Evolutionary conservation across 192 early-diverging fungal genomes (phyloP).

Genomic region (Obelidium mucronatum): DNA sequence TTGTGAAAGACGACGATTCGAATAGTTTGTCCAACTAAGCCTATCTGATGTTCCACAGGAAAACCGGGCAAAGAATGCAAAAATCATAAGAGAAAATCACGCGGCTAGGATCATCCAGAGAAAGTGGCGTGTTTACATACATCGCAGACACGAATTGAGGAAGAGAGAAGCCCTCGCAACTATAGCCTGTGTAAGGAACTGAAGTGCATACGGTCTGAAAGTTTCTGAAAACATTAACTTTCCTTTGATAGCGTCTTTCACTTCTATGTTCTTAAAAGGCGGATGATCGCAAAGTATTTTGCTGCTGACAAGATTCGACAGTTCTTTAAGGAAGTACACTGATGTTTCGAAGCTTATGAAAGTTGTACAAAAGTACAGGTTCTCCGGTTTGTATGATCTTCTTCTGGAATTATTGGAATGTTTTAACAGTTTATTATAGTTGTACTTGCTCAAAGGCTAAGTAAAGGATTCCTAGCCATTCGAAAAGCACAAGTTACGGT

Average conservation of each 20-base stretch:
- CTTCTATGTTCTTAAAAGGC: slow-evolving; percentile 44
- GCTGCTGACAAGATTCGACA: slow-evolving; percentile 54
- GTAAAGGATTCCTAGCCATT: slow-evolving; percentile 34
- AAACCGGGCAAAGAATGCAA: slow-evolving; percentile 6
- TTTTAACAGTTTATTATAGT: slow-evolving; percentile 47
- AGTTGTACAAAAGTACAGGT: slow-evolving; percentile 66
- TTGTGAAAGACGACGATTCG: neutral
- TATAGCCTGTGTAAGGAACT: slow-evolving; percentile 47
- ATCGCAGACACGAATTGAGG: slow-evolving; percentile 26
- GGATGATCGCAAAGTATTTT: slow-evolving; percentile 40
- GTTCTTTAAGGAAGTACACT: slow-evolving; percentile 64
- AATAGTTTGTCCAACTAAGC: neutral
- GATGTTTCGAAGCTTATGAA: slow-evolving; percentile 66
- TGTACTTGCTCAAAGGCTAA: slow-evolving; percentile 52
- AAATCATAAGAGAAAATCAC: slow-evolving; percentile 21
- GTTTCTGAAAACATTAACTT: slow-evolving; percentile 17
- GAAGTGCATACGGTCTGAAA: slow-evolving; percentile 16
- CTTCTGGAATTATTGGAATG: neutral
- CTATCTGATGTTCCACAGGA: slow-evolving; percentile 3
- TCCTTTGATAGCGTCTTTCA: slow-evolving; percentile 47
- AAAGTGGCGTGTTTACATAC: slow-evolving; percentile 38
- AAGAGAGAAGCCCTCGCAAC: slow-evolving; percentile 42
- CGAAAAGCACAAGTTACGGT: slow-evolving; percentile 46
- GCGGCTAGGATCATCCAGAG: slow-evolving; percentile 54
- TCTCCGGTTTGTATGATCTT: slow-evolving; percentile 60